Conservation (phyloP, 2,329 filamentous ascomycete species). For the Sordariomycetes sp. region DNA sequence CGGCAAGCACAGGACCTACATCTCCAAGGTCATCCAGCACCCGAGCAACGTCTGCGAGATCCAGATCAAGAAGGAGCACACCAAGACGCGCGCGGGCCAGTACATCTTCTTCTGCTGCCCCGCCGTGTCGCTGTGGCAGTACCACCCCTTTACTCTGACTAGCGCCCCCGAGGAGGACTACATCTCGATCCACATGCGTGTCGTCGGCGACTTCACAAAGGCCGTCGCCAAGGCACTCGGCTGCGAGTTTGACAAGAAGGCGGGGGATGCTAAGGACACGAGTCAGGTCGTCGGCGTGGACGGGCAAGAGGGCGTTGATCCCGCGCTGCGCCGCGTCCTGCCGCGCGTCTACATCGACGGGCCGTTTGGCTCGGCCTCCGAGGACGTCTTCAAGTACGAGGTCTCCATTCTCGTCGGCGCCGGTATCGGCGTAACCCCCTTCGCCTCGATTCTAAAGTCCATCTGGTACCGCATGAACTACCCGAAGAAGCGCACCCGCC, state of each 20-base stretch:
- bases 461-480: conserved; percentile 94
- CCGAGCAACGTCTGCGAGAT: conserved; percentile 83
- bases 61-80: conserved; percentile 83
- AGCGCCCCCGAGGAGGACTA: conserved; percentile 84
- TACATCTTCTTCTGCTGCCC: conserved; percentile 87
- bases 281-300: conserved; percentile 60
- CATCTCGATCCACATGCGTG: conserved; percentile 74
- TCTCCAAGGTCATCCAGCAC: conserved; percentile 82
- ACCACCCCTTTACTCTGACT: conserved; percentile 77
- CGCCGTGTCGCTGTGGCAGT: conserved; percentile 77
- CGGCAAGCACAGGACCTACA: conserved; percentile 70
- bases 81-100: conserved; percentile 68
- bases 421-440: conserved; percentile 77
- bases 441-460: conserved; percentile 76
- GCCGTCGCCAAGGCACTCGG: conserved; percentile 57
- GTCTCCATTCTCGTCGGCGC: conserved; percentile 67
- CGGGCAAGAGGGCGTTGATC: conserved; percentile 49
- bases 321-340: conserved; percentile 57
- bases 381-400: conserved; percentile 85
- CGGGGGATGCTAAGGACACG: conserved; percentile 26
- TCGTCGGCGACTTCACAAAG: conserved; percentile 71
- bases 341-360: conserved; percentile 75
- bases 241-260: conserved; percentile 52
- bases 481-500: conserved; percentile 62
- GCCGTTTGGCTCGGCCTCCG: conserved; percentile 73